Base-by-base conservation (phyloP, 148 eudicot species). In the Fagopyrum esculentum region DNA sequence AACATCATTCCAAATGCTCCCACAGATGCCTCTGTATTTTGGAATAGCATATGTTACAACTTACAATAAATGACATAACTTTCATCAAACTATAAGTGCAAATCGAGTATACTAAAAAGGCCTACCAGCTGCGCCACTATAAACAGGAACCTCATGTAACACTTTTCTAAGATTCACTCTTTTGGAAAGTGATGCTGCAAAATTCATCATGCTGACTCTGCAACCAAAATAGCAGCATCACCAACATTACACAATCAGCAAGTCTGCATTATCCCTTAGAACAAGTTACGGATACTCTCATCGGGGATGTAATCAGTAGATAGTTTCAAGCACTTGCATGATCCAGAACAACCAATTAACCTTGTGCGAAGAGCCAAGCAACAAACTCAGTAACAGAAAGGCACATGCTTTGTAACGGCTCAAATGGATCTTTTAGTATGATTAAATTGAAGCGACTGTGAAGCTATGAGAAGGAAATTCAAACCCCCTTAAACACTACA, bases 1-100 rank as follows among this genome's bases (percentile, higher is more conserved):
- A 90, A 85, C 12, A 84, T 79, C 80, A 88, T 74, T 72, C 90
- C 85, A 76, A 90, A 83, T 75, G 87, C 89, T 30, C 80, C 85
- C 29, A 84, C 90, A 74, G 88, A 77, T 15, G 82, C 83, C 74
- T 88, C 92, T 89, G 66, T 19, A 76, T 6, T 69, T 61, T 12
- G n/a, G 19, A 81, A 70, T 30, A 60, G 5, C 45, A 64, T 15
- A 40, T 64, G 45, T 35, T 64, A 40, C 45, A 40, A 2, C 1
- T 48, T 48, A 48, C 50, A 48, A 48, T 48, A 6, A 7, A 57
- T 57, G 16, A 17, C 30, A 29, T 0, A 57, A 6, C 30, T 57
- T 64, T 64, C 46, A 64, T 40, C 17, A 40, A 17, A 40, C 2
- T 4, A 12, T 40, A 35, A 35, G 45, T 12, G 46, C 17, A 64